Base-by-base conservation (phyloP, 495 filamentous ascomycete species). In the Penicillium atrosanguineum region DNA sequence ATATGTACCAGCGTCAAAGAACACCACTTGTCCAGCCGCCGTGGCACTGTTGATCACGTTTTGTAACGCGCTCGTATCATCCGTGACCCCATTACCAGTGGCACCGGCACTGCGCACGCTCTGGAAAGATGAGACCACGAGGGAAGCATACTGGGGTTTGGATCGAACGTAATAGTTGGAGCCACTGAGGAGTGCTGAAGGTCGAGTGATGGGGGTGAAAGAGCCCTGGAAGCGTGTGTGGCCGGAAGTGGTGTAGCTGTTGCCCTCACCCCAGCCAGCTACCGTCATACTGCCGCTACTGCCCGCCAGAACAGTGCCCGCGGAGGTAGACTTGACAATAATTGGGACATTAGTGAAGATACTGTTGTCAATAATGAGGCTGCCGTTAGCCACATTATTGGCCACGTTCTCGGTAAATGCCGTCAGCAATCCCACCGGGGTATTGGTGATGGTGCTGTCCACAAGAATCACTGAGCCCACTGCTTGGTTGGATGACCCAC, bases 1-100 rank as follows among this genome's bases (percentile, higher is more conserved):
- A 67, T 91, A 90, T 16, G 82, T 82, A 43, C 87, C 88, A 57
- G 90, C 85, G 63, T 89, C 85, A 62, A 93, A 88, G 72, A 85
- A 93, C 0, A 89, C 88, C 1, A 83, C 67, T 44, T 79, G 64
- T 41, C 64, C 64, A 11, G 53, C 21, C 9, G 46, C 31, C 4
- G 62, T 57, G 18, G 75, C 64, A 12, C 46, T 44, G 45, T 69
- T 64, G 29, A 80, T 63, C 7, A 69, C 69, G 2, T 50, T 50
- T 54, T 81, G 69, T 15, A 83, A 61, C 4, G 70, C 73, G 19
- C 42, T 64, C 8, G 75, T 77, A 59, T 89, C 87, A 61, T 91
- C 88, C 2, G 84, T 81, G 0, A 67, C 58, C 2, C 82, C 85
- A 65, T 93, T 84, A 52, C 88, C 87, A 40, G 26, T 46, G 3